Conservation (phyloP, 2,329 filamentous ascomycete species). For the Thermothelomyces thermophilus region DNA sequence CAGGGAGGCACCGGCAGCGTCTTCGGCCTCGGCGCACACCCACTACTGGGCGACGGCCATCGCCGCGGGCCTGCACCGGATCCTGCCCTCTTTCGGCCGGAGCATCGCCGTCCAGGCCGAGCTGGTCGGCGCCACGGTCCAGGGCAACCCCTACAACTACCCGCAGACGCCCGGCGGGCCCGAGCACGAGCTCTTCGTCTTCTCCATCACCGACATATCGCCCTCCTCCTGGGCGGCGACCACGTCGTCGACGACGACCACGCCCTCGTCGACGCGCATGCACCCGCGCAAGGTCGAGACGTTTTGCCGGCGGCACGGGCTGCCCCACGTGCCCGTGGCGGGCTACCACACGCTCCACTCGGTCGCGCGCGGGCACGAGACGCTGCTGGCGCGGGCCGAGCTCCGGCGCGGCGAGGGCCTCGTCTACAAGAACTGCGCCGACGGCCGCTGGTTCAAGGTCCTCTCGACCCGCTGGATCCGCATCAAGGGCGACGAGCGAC, state of each 20-base stretch:
- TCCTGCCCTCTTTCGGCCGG: conserved; percentile 19
- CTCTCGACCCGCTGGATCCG: conserved; percentile 22
- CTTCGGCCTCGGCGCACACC: neutral
- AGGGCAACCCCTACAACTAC: conserved; percentile 28
- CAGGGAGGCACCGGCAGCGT: no score
- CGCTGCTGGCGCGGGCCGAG: conserved; percentile 23
- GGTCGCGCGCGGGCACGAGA: conserved; percentile 19
- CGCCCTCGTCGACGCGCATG: conserved; percentile 23
- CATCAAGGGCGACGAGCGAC: conserved; percentile 14
- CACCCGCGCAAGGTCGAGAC: conserved; percentile 26
- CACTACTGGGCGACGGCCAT: conserved; percentile 26
- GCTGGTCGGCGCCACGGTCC: conserved; percentile 27
- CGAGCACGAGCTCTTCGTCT: conserved; percentile 31
- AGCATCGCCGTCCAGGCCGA: conserved; percentile 30
- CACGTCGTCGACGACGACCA: no score
- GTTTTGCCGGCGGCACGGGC: conserved; percentile 25
- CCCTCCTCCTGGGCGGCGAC: no score
- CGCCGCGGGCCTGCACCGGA: conserved; percentile 19
- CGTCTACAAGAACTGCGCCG: conserved; percentile 26
- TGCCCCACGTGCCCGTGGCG: conserved; percentile 31
- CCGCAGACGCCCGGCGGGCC: no score
- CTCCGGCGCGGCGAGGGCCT: conserved; percentile 23
- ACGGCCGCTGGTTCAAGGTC: conserved; percentile 27
- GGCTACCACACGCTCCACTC: conserved; percentile 23
- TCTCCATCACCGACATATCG: conserved; percentile 30